Evolutionary conservation across 371 early-diverging fungal genomes (phyloP).

Genomic region (Lichtheimia corymbifera): DNA sequence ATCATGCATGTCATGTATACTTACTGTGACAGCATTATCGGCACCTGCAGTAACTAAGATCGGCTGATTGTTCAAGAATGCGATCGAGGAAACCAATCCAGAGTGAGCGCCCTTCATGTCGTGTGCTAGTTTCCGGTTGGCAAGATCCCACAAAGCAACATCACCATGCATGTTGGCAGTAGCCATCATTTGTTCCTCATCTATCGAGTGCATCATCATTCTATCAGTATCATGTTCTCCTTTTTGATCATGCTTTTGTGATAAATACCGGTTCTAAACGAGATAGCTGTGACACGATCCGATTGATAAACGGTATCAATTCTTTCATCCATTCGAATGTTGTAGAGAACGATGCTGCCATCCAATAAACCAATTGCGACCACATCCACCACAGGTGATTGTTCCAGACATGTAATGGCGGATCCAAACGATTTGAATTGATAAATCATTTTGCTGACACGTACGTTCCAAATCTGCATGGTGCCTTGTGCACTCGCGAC

Average conservation of each 20-base stretch:
- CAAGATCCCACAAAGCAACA: slow-evolving; percentile 92
- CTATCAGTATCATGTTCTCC: background rate
- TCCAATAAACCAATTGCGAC: slow-evolving; percentile 88
- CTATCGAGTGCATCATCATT: slow-evolving; percentile 25
- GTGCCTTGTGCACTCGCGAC: slow-evolving; percentile 84
- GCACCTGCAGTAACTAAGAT: slow-evolving; percentile 84
- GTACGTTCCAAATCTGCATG: slow-evolving; percentile 93
- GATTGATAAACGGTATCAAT: slow-evolving; percentile 82
- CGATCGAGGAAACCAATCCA: slow-evolving; percentile 69
- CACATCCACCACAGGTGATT: slow-evolving; percentile 92
- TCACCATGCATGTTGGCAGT: slow-evolving; percentile 86
- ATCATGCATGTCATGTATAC: background rate
- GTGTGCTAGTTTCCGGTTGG: slow-evolving; percentile 71
- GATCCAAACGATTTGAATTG: slow-evolving; percentile 76
- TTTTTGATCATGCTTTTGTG: background rate
- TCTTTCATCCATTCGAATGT: slow-evolving; percentile 75
- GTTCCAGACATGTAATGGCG: slow-evolving; percentile 76
- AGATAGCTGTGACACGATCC: slow-evolving; percentile 82
- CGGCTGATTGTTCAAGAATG: slow-evolving; percentile 84
- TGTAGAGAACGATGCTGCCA: slow-evolving; percentile 83
- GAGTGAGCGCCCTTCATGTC: slow-evolving; percentile 84
- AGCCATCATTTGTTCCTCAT: slow-evolving; percentile 86
- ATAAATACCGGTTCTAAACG: slow-evolving; percentile 82
- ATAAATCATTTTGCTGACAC: slow-evolving; percentile 77
- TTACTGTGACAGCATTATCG: slow-evolving; percentile 90